A percentile compares a stretch with the other conserved stretches of the same genome.
phyloP scores from a whole-genome alignment of 306 rosid genomes.

The Sesbania bispinosa region DNA sequence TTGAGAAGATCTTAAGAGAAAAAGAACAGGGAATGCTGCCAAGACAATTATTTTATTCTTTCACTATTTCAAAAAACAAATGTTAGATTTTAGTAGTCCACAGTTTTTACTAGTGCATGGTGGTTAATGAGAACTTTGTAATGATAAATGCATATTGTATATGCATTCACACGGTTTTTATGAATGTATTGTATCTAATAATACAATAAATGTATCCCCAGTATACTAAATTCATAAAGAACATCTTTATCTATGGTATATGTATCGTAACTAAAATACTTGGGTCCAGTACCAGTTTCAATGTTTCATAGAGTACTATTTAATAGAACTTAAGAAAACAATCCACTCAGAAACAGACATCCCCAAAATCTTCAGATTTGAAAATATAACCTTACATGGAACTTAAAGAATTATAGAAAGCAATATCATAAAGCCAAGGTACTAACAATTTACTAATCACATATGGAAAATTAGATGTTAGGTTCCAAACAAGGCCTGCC shows the following conservation, averaged over 20 bases:
- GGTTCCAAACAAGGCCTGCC: slow-evolving; percentile 9
- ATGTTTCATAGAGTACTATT: not conserved
- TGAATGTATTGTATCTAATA: not conserved
- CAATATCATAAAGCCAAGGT: not conserved
- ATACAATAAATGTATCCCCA: slow-evolving; percentile 2
- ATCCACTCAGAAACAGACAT: not conserved
- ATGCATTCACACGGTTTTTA: too few relatives aligned
- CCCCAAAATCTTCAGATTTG: not conserved
- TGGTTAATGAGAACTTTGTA: not conserved
- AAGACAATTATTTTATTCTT: not conserved
- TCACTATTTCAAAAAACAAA: not conserved
- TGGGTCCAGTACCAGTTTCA: not conserved
- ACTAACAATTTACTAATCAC: not conserved
- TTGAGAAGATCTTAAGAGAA: not conserved
- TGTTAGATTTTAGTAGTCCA: not conserved
- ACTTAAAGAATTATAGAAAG: not conserved
- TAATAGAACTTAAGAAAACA: not conserved
- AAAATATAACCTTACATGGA: not conserved
- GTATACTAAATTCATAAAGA: not conserved
- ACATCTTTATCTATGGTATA: not conserved
- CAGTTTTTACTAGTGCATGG: not conserved
- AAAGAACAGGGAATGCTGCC: not conserved
- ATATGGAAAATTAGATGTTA: not conserved
- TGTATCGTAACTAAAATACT: not conserved
- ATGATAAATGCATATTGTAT: too few relatives aligned